phyloP scores from a whole-genome alignment of 257 asterid species.

The Solanum etuberosum region DNA sequence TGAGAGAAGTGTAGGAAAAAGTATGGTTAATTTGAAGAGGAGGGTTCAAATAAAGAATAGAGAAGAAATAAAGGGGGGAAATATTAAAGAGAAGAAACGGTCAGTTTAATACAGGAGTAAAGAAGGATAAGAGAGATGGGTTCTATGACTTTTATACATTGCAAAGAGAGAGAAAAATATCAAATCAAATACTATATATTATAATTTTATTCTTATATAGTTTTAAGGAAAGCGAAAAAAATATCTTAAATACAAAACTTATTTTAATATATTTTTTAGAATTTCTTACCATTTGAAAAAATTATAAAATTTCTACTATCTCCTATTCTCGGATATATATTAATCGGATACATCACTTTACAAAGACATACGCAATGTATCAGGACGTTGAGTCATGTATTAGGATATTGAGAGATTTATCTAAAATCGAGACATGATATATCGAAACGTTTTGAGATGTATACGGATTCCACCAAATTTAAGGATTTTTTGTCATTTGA shows the following conservation, averaged over 20 bases:
- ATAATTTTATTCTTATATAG: not conserved
- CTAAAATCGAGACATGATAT: fast-evolving
- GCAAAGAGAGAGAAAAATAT: not conserved
- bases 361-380: too few species aligned
- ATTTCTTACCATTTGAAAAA: not conserved
- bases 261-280: too few species aligned
- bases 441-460: too few species aligned
- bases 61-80: not conserved
- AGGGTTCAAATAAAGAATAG: conserved; percentile 2
- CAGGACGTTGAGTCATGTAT: too few species aligned
- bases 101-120: conserved; percentile 31
- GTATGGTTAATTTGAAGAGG: not conserved
- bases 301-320: too few species aligned
- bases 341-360: too few species aligned
- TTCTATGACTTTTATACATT: not conserved
- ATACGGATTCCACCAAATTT: not conserved
- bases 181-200: not conserved
- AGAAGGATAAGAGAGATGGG: conserved; percentile 19
- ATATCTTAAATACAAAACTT: too few species aligned
- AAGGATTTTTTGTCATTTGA: too few species aligned
- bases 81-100: conserved; percentile 12
- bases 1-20: conserved; percentile 33
- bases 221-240: not conserved
- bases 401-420: too few species aligned
- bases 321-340: not conserved